Conservation (phyloP, 2,329 filamentous ascomycete genomes). For the Zymoseptoria pseudotritici region DNA sequence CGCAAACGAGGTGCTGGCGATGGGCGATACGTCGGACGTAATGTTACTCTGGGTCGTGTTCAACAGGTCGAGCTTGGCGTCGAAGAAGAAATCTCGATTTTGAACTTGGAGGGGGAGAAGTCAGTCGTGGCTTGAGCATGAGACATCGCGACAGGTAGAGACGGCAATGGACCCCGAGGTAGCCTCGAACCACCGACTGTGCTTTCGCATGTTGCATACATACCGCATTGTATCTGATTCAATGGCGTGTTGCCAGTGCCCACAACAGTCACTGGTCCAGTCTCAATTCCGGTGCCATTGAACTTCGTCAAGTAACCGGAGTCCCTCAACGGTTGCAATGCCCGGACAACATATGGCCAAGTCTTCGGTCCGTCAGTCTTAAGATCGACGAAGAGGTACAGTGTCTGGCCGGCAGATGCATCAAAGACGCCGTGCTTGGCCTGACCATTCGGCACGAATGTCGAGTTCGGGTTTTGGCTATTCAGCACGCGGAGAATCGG, state of each 20-base stretch:
- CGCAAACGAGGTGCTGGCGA: constrained; percentile 48
- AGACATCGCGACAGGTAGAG: background rate
- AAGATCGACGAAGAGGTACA: constrained; percentile 58
- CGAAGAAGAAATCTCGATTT: constrained; percentile 48
- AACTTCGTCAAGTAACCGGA: constrained; percentile 48
- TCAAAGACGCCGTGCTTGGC: constrained; percentile 57
- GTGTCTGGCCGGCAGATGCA: constrained; percentile 47
- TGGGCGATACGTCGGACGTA: constrained; percentile 43
- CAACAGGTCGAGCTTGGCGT: constrained; percentile 47
- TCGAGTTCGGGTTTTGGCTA: constrained; percentile 48
- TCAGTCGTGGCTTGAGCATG: background rate
- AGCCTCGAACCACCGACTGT: constrained; percentile 11
- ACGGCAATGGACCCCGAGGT: no score
- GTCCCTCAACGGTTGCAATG: constrained; percentile 50
- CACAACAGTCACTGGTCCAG: constrained; percentile 51
- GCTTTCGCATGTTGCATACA: constrained; percentile 24
- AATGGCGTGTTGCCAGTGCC: constrained; percentile 52
- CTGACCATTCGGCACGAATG: constrained; percentile 38
- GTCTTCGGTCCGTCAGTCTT: constrained; percentile 52
- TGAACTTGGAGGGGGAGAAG: constrained; percentile 4
- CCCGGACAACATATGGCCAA: constrained; percentile 49
- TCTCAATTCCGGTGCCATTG: constrained; percentile 40
- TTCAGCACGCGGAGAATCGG: constrained; percentile 51
- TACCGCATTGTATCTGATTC: constrained; percentile 35
- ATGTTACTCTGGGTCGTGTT: constrained; percentile 37